Evolutionary conservation across 805 yeast species (phyloP), one percentile per base, ranked within the genome.

Genomic region (Pichia cephalocereana): DNA sequence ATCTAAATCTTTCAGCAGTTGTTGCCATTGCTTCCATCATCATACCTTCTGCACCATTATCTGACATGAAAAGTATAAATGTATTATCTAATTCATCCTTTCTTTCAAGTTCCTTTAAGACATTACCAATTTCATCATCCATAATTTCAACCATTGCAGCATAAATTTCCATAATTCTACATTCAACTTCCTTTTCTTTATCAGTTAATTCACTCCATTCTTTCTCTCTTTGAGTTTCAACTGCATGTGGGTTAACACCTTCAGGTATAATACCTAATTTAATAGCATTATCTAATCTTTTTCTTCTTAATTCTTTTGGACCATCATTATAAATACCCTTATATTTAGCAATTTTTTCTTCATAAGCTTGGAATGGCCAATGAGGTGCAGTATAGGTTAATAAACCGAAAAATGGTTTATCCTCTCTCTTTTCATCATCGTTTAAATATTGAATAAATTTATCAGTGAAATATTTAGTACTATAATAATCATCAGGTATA

Each of bases 41-140:
- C 70, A 76, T 72, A 15, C 83, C 81, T 57, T 79, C 83, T 6
- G 83, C 83, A 26, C 83, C 84, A 58, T 79, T 79, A 59, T 79
- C 83, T 4, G 82, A 76, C 72, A 78, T 74, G 63, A 79, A 79
- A 34, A 77, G 52, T n/a, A 79, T 66, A 54, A 77, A 66, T 0
- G 83, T 79, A 60, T 79, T 74, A 39, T 78, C 82, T 28, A 70
- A 58, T 56, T 76, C 75, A 12, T 70, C 75, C 2, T 63, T 58
- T 4, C 52, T 45, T 54, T 75, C 70, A 27, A 79, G 60, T 19
- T 66, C 60, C 6, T 69, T 62, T 6, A 78, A 48, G 0, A 78
- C 71, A 46, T 71, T 65, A 2, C 83, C 85, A 34, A 79, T 62
- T 48, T 77, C 70, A 37, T 57, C 57, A 54, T 79, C 85, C 58